phyloP scores from a whole-genome alignment of 768 basidiomycete genomes.

The Pisolithus orientalis region DNA sequence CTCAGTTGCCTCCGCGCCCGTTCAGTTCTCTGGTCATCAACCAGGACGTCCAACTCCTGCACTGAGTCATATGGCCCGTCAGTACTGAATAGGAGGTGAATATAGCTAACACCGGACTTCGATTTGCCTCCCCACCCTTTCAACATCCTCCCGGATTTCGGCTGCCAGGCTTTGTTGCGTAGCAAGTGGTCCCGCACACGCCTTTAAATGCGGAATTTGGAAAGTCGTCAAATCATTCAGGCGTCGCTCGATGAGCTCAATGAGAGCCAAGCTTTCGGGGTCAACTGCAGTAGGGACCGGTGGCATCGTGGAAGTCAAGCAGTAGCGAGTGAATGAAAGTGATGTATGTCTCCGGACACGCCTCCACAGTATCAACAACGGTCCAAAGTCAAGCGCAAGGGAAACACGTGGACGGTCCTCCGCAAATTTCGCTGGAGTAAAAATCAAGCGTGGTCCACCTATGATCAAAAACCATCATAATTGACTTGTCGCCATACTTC shows the following conservation, averaged over 20 bases:
- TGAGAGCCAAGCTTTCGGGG: conserved; percentile 42
- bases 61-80: neutral
- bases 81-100: conserved; percentile 1
- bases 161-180: conserved; percentile 68
- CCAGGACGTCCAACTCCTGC: conserved; percentile 61
- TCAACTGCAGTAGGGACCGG: conserved; percentile 53
- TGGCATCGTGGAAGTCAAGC: conserved; percentile 40
- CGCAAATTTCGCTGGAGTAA: too few relatives aligned
- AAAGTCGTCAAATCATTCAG: conserved; percentile 58
- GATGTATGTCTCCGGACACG: too few relatives aligned
- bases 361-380: too few relatives aligned
- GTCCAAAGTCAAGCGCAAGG: too few relatives aligned
- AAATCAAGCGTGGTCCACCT: too few relatives aligned
- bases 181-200: conserved; percentile 62
- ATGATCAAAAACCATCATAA: too few relatives aligned
- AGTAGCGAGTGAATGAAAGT: neutral
- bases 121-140: conserved; percentile 53
- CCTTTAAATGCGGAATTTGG: conserved; percentile 68
- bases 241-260: conserved; percentile 49
- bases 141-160: conserved; percentile 74
- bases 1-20: conserved; percentile 44
- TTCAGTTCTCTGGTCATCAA: conserved; percentile 66
- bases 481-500: too few relatives aligned
- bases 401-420: too few relatives aligned
- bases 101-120: conserved; percentile 42